Evolutionary conservation across 2,329 filamentous ascomycete genomes (phyloP).

Genomic region (Myriosclerotinia scirpicola): DNA sequence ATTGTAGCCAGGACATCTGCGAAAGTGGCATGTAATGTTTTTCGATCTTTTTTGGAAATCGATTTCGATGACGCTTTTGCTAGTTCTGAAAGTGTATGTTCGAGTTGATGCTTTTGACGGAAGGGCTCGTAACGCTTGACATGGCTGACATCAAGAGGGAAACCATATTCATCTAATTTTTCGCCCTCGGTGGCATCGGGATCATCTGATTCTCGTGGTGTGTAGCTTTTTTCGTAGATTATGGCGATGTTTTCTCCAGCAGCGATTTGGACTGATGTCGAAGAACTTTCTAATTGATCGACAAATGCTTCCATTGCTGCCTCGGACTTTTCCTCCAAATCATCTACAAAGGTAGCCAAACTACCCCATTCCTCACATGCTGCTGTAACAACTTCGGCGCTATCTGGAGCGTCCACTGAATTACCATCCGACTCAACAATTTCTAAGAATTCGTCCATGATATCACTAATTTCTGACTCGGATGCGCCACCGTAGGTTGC

Average conservation of each 20-base stretch:
- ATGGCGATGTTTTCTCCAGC: slow-evolving; percentile 72
- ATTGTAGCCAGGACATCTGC: slow-evolving; percentile 65
- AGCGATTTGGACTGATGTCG: slow-evolving; percentile 63
- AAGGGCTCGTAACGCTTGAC: slow-evolving; percentile 68
- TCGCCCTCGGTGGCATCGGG: slow-evolving; percentile 46
- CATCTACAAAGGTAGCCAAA: slow-evolving; percentile 64
- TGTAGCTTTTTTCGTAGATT: slow-evolving; percentile 63
- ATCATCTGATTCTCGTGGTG: slow-evolving; percentile 48
- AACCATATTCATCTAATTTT: slow-evolving; percentile 39
- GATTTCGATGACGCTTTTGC: slow-evolving; percentile 59
- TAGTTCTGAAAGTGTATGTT: slow-evolving; percentile 58
- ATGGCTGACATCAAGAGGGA: slow-evolving; percentile 43
- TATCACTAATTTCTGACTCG: slow-evolving; percentile 58
- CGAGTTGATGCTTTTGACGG: slow-evolving; percentile 60
- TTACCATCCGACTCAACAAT: slow-evolving; percentile 68
- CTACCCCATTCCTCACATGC: slow-evolving; percentile 70
- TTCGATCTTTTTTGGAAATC: slow-evolving; percentile 66
- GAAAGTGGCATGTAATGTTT: slow-evolving; percentile 65
- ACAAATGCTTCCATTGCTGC: slow-evolving; percentile 66
- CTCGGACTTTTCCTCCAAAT: slow-evolving; percentile 63
- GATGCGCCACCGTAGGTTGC: slow-evolving; percentile 66
- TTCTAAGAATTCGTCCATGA: slow-evolving; percentile 67
- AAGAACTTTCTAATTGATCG: slow-evolving; percentile 65
- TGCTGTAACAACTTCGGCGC: slow-evolving; percentile 60
- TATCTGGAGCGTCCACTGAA: slow-evolving; percentile 61